Percentiles rank a stretch among this genome's conserved stretches.
Evolutionary conservation across 2,329 filamentous ascomycete genomes (phyloP).

Genomic region (Nemania sp.): DNA sequence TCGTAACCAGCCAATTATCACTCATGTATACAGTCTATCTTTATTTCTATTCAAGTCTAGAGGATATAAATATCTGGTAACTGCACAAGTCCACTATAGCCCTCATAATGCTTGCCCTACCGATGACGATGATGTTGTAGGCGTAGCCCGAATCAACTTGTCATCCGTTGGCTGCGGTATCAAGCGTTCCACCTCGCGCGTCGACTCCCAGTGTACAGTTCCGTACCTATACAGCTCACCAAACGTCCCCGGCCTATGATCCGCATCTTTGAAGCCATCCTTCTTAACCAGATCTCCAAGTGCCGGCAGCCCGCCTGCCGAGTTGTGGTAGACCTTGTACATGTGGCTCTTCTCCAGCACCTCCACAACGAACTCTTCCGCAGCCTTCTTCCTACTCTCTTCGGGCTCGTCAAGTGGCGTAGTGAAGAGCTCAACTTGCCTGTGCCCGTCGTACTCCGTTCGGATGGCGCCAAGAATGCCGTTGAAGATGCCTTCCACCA

Average conservation of each 20-base stretch:
- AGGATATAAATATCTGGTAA: too few relatives aligned
- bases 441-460: conserved; percentile 47
- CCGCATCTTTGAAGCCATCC: conserved; percentile 45
- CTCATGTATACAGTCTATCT: too few relatives aligned
- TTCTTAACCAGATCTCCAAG: conserved; percentile 50
- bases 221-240: conserved; percentile 53
- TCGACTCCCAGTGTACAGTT: conserved; percentile 52
- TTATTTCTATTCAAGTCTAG: too few relatives aligned
- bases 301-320: conserved; percentile 48
- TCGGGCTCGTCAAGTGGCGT: conserved; percentile 51
- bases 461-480: conserved; percentile 48
- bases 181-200: conserved; percentile 45
- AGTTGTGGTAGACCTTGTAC: conserved; percentile 55
- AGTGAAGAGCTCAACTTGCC: conserved; percentile 51
- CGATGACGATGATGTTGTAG: conserved; percentile 38
- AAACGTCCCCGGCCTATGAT: conserved; percentile 51
- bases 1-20: too few relatives aligned
- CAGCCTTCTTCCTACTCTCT: conserved; percentile 42
- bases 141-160: conserved; percentile 44
- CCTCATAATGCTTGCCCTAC: neutral
- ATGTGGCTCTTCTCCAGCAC: conserved; percentile 53
- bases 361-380: conserved; percentile 51
- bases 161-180: conserved; percentile 43
- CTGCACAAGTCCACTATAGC: too few relatives aligned
- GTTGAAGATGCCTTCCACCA: conserved; percentile 42